Base-by-base conservation (phyloP, 768 basidiomycete species). In the Boletus rubescentipes region DNA sequence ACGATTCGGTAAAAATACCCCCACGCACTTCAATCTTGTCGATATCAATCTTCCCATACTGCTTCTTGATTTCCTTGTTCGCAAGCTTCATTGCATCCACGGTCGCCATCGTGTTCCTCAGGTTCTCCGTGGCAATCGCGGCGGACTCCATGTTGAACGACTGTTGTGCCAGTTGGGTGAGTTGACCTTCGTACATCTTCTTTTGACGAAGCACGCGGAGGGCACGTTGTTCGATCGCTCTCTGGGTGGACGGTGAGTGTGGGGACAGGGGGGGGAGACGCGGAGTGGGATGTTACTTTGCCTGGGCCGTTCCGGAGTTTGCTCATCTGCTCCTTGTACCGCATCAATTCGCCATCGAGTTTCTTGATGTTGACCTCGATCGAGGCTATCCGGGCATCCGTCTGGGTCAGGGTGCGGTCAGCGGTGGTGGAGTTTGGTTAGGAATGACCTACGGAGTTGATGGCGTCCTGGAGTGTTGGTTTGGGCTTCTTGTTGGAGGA, bases 121-220 rank as follows among this genome's bases (percentile, higher is more conserved):
- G 72, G 72, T 98, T 98, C 75, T 98, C 97, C n/a, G 96, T 98
- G 9, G 92, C 87, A 64, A 98, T 84, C 14, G 90, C 83, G 12
- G 95, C 89, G 50, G 91, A 93, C 75, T 99, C 95, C 91, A 98
- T 98, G 73, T 99, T 98, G 77, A 93, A 98, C 21, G 91, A 87
- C 71, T 98, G 97, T 68, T 98, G 97, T 29, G 89, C 78, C 15
- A 99, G 79, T 70, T 97, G 93, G 9, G 84, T 79, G 36, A 98
- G 81, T 70, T 99, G 97, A 14, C 78, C 79, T 69, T 99, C 97
- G 73, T 96, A 96, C 91, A 98, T 86, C 73, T 85, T 81, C 78
- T 93, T 98, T 76, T 98, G 97, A 73, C 93, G 93, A 38, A 99
- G 79, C 3, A 91, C 91, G 42, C 92, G 81, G 52, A 98, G 73